These are phyloP conservation scores for Mycena sanguinolenta DNA, from an alignment of 768 basidiomycete genomes.

Conservation along the genomic window DNA sequence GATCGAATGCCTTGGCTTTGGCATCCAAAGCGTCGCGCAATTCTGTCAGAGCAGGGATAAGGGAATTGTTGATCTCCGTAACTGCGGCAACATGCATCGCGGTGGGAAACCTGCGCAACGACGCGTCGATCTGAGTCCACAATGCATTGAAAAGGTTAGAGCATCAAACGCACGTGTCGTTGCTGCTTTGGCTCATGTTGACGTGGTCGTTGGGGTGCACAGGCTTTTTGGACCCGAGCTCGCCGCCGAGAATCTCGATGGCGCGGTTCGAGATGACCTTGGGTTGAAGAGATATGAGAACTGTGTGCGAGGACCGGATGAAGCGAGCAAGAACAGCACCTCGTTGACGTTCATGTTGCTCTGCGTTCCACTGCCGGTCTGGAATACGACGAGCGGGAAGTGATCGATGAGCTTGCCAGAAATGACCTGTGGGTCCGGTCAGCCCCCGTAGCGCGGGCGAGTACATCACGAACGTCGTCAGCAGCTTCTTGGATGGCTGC, in stretches of 20 bases:
- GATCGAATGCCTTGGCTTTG: conserved; percentile 86
- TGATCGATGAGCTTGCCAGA: conserved; percentile 94
- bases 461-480: conserved; percentile 78
- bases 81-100: conserved; percentile 99
- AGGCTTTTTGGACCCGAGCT: conserved; percentile 95
- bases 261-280: conserved; percentile 98
- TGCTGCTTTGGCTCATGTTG: conserved; percentile 99
- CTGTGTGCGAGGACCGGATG: neutral
- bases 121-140: neutral
- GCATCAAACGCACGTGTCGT: conserved; percentile 86
- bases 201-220: conserved; percentile 99
- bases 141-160: neutral
- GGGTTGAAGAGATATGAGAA: neutral
- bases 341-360: conserved; percentile 99
- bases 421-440: conserved; percentile 78
- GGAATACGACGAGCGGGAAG: conserved; percentile 99
- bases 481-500: conserved; percentile 93
- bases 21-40: conserved; percentile 87
- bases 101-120: conserved; percentile 86
- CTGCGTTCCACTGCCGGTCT: conserved; percentile 98
- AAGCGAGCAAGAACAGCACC: conserved; percentile 52
- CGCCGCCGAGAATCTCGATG: conserved; percentile 95
- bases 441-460: conserved; percentile 1
- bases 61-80: conserved; percentile 81
- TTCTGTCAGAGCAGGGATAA: conserved; percentile 89